phyloP scores from a whole-genome alignment of 2,329 filamentous ascomycete genomes.

The Leptographium radiaticola region DNA sequence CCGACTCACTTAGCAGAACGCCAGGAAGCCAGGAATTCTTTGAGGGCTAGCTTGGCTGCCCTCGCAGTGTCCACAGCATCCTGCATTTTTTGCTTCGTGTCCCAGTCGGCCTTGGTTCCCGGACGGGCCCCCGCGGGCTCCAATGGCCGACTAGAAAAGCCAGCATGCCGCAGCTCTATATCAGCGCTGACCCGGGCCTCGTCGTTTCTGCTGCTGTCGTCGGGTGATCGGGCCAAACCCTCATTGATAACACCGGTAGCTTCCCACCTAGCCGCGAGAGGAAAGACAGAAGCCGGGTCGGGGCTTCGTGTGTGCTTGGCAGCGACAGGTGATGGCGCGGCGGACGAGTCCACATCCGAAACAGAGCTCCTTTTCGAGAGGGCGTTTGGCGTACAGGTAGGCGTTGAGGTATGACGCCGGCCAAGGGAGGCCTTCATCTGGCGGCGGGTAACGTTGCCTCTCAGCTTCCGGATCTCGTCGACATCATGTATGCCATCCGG shows the following conservation, averaged over 20 bases:
- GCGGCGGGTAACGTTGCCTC: constrained; percentile 74
- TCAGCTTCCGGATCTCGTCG: constrained; percentile 71
- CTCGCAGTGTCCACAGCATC: constrained; percentile 68
- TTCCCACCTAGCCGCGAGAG: constrained; percentile 55
- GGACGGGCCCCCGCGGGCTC: neutral
- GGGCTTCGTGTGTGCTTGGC: constrained; percentile 29
- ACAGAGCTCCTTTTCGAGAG: constrained; percentile 25
- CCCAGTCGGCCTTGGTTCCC: constrained; percentile 42
- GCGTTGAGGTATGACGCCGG: constrained; percentile 49
- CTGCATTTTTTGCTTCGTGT: constrained; percentile 47
- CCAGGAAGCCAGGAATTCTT: constrained; percentile 70
- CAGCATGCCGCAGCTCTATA: constrained; percentile 4
- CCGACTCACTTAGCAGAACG: constrained; percentile 63
- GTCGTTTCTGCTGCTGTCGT: constrained; percentile 22
- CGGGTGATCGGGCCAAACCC: constrained; percentile 39
- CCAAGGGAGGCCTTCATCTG: constrained; percentile 57
- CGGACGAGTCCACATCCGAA: constrained; percentile 25
- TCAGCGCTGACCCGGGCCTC: neutral
- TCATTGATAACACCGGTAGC: constrained; percentile 68
- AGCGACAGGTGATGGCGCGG: constrained; percentile 21
- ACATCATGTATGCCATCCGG: constrained; percentile 83
- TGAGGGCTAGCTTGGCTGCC: constrained; percentile 72
- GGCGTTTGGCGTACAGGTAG: constrained; percentile 34
- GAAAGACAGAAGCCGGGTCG: constrained; percentile 24
- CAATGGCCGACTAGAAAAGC: neutral